phyloP scores from a whole-genome alignment of 257 asterid genomes.

The Scutellaria barbata region DNA sequence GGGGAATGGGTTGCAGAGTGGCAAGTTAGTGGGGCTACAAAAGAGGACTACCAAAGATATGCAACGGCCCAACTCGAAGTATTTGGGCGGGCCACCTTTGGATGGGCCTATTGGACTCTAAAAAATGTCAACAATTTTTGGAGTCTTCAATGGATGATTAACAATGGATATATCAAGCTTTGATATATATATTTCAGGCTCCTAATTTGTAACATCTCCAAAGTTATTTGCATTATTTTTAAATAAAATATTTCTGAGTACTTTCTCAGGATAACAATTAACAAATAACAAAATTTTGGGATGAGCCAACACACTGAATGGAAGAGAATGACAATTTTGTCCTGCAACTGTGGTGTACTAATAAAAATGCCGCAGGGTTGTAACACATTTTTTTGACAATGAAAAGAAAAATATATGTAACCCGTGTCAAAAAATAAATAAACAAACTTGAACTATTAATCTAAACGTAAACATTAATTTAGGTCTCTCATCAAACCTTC shows the following conservation, averaged over 20 bases:
- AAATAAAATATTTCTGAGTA: not conserved
- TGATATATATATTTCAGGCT: not conserved
- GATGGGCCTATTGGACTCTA: constrained; percentile 81
- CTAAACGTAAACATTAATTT: too few species aligned
- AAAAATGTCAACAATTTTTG: constrained; percentile 58
- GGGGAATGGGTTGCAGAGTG: constrained; percentile 92
- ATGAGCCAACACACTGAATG: not conserved
- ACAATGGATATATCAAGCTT: constrained; percentile 63
- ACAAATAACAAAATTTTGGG: not conserved
- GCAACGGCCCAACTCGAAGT: constrained; percentile 65
- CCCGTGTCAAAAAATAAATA: too few species aligned
- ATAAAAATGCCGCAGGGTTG: too few species aligned
- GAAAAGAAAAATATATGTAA: too few species aligned
- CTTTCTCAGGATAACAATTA: not conserved
- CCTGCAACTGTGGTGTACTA: too few species aligned
- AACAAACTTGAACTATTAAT: too few species aligned
- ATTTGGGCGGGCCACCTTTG: constrained; percentile 61
- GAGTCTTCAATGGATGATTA: constrained; percentile 81
- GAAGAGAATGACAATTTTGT: too few species aligned
- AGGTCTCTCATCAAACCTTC: too few species aligned
- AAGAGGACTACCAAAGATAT: constrained; percentile 58
- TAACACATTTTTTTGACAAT: too few species aligned
- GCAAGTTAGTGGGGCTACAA: constrained; percentile 51
- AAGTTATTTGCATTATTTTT: not conserved
- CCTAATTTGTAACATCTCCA: not conserved